phyloP scores from a whole-genome alignment of 2,329 filamentous ascomycete genomes.

The Aureobasidium sp. region DNA sequence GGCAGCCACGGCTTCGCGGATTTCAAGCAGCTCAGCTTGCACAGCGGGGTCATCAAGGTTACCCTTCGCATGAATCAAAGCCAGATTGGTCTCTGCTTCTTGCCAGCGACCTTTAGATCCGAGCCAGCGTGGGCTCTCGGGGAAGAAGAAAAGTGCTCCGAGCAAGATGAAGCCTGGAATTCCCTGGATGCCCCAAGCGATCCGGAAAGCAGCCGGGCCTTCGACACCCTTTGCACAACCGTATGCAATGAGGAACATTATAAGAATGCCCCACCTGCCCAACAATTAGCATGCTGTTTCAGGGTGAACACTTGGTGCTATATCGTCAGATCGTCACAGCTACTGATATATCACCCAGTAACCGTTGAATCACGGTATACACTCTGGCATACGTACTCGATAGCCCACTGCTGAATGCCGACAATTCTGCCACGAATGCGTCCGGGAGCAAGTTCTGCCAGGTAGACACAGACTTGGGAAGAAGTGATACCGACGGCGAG shows the following conservation, averaged over 20 bases:
- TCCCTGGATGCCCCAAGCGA: slow-evolving; percentile 52
- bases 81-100: slow-evolving; percentile 38
- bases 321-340: too few relatives aligned
- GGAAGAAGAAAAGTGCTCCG: slow-evolving; percentile 40
- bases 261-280: too few relatives aligned
- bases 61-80: slow-evolving; percentile 39
- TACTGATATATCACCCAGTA: too few relatives aligned
- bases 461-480: slow-evolving; percentile 88
- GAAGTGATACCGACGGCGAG: slow-evolving; percentile 82
- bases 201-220: slow-evolving; percentile 50
- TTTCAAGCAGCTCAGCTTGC: slow-evolving; percentile 42
- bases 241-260: slow-evolving; percentile 56
- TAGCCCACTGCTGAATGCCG: slow-evolving; percentile 62
- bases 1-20: slow-evolving; percentile 33
- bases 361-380: too few relatives aligned
- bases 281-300: too few relatives aligned
- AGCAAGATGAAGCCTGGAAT: slow-evolving; percentile 40
- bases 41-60: slow-evolving; percentile 40
- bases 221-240: slow-evolving; percentile 49
- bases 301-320: too few relatives aligned
- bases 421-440: slow-evolving; percentile 51
- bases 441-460: slow-evolving; percentile 66
- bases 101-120: slow-evolving; percentile 41
- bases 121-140: slow-evolving; percentile 42
- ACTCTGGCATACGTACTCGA: too few relatives aligned